Conservation (phyloP, 257 asterid genomes). For the Orobanche coerulescens region DNA sequence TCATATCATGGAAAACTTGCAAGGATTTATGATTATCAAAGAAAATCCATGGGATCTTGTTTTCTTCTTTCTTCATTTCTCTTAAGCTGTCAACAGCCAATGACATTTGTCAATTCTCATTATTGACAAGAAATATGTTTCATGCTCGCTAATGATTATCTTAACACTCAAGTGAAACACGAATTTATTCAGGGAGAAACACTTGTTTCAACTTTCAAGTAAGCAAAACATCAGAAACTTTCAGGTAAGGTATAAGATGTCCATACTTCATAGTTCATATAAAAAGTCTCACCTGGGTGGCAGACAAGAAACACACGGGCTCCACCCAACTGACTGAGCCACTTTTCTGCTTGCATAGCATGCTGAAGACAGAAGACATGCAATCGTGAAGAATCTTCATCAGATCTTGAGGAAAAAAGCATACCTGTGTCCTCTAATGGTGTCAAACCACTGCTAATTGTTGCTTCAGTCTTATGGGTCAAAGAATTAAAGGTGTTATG, state of each 20-base stretch:
- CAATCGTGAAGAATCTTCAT: constrained; percentile 82
- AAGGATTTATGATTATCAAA: neutral
- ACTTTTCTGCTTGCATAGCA: constrained; percentile 72
- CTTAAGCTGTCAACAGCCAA: too few species aligned
- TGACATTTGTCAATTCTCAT: too few species aligned
- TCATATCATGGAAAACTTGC: constrained; percentile 9
- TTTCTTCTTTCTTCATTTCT: neutral
- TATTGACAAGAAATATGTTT: neutral
- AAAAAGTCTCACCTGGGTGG: constrained; percentile 77
- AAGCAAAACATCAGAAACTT: neutral
- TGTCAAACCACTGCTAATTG: constrained; percentile 25
- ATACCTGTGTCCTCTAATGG: constrained; percentile 25
- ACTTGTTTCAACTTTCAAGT: neutral
- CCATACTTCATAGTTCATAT: neutral
- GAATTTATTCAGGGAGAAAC: neutral
- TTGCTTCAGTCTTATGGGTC: constrained; percentile 31
- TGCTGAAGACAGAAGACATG: constrained; percentile 96
- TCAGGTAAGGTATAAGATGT: neutral
- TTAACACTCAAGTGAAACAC: neutral
- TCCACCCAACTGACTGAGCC: constrained; percentile 77
- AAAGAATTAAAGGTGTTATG: constrained; percentile 26
- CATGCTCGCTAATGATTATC: neutral
- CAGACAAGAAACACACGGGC: constrained; percentile 70
- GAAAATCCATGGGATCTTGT: constrained; percentile 3
- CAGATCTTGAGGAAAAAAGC: constrained; percentile 38